Conservation (phyloP, 805 yeast genomes). For the Wickerhamomyces chambardii region DNA sequence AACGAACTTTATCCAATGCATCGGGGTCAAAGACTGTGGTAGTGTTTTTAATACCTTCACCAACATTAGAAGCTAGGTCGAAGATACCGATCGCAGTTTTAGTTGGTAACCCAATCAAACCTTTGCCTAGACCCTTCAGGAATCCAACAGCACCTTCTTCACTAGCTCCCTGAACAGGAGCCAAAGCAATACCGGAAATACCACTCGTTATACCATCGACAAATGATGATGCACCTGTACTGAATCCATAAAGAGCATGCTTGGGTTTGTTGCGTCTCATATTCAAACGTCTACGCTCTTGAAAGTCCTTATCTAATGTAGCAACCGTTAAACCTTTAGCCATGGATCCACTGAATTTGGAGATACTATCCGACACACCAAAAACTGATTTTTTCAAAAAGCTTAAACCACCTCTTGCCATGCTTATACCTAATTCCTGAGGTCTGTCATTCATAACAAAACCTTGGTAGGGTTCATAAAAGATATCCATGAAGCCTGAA, state of each 20-base stretch:
- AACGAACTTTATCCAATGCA: constrained; percentile 67
- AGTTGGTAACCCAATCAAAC: constrained; percentile 92
- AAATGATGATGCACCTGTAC: constrained; percentile 82
- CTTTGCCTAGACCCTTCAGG: constrained; percentile 89
- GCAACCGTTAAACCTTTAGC: constrained; percentile 92
- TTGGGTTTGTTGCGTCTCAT: constrained; percentile 72
- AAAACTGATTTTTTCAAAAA: constrained; percentile 91
- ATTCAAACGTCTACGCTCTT: constrained; percentile 67
- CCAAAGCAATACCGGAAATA: constrained; percentile 78
- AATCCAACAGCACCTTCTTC: constrained; percentile 88
- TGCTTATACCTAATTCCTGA: constrained; percentile 88
- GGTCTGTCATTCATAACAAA: constrained; percentile 91
- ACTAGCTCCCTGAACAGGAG: constrained; percentile 87
- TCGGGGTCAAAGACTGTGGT: constrained; percentile 84
- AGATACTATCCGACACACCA: constrained; percentile 89
- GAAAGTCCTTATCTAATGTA: constrained; percentile 80
- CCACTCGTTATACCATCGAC: constrained; percentile 86
- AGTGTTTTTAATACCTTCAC: constrained; percentile 90
- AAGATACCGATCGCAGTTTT: constrained; percentile 93
- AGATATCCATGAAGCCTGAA: constrained; percentile 93
- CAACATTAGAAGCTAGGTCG: constrained; percentile 85
- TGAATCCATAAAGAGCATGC: constrained; percentile 78
- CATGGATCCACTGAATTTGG: constrained; percentile 87
- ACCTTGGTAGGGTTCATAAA: constrained; percentile 97
- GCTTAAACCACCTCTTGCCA: constrained; percentile 94